These are phyloP conservation scores for Ceriops tagal DNA, from an alignment of 345 rosid genomes.

Conservation along the genomic window DNA sequence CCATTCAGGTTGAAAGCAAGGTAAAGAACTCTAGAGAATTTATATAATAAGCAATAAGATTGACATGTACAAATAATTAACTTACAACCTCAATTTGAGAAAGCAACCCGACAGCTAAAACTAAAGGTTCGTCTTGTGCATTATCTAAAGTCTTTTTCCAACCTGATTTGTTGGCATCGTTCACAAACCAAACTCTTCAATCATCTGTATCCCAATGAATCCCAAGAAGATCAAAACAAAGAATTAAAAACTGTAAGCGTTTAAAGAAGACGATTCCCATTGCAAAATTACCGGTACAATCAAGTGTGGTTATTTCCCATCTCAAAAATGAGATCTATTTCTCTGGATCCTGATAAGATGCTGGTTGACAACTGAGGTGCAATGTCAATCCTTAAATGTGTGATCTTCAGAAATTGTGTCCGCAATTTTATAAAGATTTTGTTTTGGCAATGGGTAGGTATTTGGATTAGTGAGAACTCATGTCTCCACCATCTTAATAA, in stretches of 20 bases:
- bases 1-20: conserved; percentile 1
- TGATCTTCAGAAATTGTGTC: neutral
- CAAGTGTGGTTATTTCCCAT: too few species aligned
- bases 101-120: conserved; percentile 17
- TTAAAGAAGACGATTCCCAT: too few species aligned
- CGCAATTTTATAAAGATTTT: neutral
- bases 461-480: conserved; percentile 14
- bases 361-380: neutral
- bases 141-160: neutral
- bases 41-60: conserved; percentile 1
- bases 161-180: too few species aligned
- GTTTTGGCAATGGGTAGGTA: neutral
- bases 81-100: conserved; percentile 8
- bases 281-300: too few species aligned
- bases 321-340: too few species aligned
- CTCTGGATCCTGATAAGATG: neutral
- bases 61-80: conserved; percentile 18
- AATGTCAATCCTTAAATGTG: too few species aligned
- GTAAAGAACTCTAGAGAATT: neutral
- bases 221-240: too few species aligned
- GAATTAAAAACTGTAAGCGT: too few species aligned
- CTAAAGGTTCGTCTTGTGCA: neutral
- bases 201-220: too few species aligned
- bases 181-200: too few species aligned
- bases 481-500: conserved; percentile 60